phyloP scores from a whole-genome alignment of 169 alveolate genomes.

The Cryptosporidium bovis region DNA sequence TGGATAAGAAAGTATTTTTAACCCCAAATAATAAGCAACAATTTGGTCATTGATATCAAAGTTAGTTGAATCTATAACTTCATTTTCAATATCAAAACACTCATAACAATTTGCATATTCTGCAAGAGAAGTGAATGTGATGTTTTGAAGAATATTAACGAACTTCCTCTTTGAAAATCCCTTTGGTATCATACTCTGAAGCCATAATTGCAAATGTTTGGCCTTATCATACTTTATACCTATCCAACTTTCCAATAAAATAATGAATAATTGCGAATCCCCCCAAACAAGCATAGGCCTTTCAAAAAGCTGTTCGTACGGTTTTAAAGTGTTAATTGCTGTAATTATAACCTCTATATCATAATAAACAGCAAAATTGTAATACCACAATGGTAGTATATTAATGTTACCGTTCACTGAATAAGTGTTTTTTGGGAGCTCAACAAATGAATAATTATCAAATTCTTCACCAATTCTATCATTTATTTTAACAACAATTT shows the following conservation, averaged over 20 bases:
- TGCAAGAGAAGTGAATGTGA: constrained; percentile 56
- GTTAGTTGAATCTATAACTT: neutral
- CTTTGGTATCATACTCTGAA: constrained; percentile 53
- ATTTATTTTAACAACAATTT: constrained; percentile 50
- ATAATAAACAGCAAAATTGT: constrained; percentile 54
- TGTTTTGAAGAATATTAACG: constrained; percentile 27
- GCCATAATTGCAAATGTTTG: constrained; percentile 47
- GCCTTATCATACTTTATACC: constrained; percentile 63
- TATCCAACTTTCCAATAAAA: constrained; percentile 55
- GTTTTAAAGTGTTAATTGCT: constrained; percentile 60
- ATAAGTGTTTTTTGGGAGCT: constrained; percentile 14
- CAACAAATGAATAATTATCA: neutral
- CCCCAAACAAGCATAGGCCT: constrained; percentile 56
- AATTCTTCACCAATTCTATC: constrained; percentile 52
- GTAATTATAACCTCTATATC: constrained; percentile 54
- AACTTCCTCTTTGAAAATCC: constrained; percentile 51
- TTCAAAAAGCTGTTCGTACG: constrained; percentile 29
- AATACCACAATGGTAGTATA: constrained; percentile 40
- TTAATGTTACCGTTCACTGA: constrained; percentile 8
- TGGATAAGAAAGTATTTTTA: constrained; percentile 53
- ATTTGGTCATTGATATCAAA: constrained; percentile 19
- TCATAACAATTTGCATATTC: constrained; percentile 43
- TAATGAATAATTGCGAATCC: constrained; percentile 57
- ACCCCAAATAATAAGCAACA: constrained; percentile 40
- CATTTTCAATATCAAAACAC: constrained; percentile 39